Base-by-base conservation (phyloP, 2,329 filamentous ascomycete genomes). In the Sarocladiaceae sp. region DNA sequence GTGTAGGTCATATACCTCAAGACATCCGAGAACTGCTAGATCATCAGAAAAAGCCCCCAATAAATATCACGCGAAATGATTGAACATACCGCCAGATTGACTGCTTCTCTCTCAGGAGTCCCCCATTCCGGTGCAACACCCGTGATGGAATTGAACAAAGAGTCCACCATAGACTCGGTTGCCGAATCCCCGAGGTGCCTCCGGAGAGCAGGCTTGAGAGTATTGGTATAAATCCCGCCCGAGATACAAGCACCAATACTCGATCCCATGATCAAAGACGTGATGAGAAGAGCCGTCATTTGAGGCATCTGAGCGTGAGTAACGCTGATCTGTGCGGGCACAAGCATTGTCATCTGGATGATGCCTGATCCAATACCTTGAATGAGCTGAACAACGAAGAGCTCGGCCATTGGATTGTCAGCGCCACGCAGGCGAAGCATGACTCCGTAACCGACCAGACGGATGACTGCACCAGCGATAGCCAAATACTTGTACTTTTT, bases 1-100 rank as follows among this genome's bases (percentile, higher is more conserved):
- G 33, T 19, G 33, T 35, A 35, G 6, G 33, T 35, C 33, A 35
- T 35, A 15, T 35, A 35, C 15, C 33, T 35, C 33, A 35, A 35
- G 33, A 35, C 33, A 13, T 35, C 33, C 12, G 33, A 35, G 16
- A 35, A 35, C 33, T 35, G 18, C 33, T 20, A 20, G 11, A 35
- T 13, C n/a, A 13, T 35, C 16, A 35, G 33, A 9, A 35, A 35
- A 15, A 6, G 13, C 16, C 13, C 16, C 31, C 13, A 33, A 5
- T 15, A 33, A 15, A 15, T 6, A n/a, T 6, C 13, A 7, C 6
- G 16, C 13, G 31, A 15, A 33, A 6, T 6, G 12, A n/a, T 33
- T 33, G 31, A 10, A 18, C 33, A 20, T 20, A 35, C 33, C 15
- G 33, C 33, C 6, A 35, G 18, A 15, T 35, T 35, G 4, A 35